These are phyloP conservation scores for Heliamphora exappendiculata DNA, from an alignment of 148 eudicot species.

Conservation along the genomic window DNA sequence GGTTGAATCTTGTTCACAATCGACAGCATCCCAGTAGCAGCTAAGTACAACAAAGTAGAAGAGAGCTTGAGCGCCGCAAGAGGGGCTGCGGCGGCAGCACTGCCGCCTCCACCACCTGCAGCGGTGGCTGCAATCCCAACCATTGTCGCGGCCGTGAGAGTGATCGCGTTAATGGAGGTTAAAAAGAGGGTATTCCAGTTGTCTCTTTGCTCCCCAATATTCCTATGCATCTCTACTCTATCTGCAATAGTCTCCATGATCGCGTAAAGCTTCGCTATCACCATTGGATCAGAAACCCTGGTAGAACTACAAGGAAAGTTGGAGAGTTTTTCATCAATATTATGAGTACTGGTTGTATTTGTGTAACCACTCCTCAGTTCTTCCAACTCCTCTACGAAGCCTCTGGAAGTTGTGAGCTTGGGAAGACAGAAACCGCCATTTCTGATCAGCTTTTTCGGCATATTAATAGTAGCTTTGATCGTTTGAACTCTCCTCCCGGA, in stretches of 20 bases:
- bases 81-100: too few relatives aligned
- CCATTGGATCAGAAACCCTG: not conserved
- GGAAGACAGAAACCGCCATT: not conserved
- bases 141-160: conserved; percentile 58
- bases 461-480: not conserved
- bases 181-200: conserved; percentile 59
- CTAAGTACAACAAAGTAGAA: conserved; percentile 34
- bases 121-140: conserved; percentile 28
- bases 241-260: conserved; percentile 26
- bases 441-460: not conserved
- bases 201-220: conserved; percentile 33
- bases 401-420: not conserved
- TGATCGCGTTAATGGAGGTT: conserved; percentile 51
- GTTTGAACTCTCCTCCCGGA: not conserved
- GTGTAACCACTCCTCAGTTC: not conserved
- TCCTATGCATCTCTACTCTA: conserved; percentile 41
- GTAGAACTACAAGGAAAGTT: too few relatives aligned
- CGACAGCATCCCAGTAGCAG: conserved; percentile 38
- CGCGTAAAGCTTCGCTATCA: conserved; percentile 16
- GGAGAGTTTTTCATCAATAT: not conserved
- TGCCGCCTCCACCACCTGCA: too few relatives aligned
- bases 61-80: conserved; percentile 30
- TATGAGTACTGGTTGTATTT: not conserved
- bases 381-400: not conserved
- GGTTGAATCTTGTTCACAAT: conserved; percentile 67